A percentile compares a stretch with the other conserved stretches of the same genome.
Conservation (phyloP, 2,329 filamentous ascomycete species). For the Aureobasidium pullulans region DNA sequence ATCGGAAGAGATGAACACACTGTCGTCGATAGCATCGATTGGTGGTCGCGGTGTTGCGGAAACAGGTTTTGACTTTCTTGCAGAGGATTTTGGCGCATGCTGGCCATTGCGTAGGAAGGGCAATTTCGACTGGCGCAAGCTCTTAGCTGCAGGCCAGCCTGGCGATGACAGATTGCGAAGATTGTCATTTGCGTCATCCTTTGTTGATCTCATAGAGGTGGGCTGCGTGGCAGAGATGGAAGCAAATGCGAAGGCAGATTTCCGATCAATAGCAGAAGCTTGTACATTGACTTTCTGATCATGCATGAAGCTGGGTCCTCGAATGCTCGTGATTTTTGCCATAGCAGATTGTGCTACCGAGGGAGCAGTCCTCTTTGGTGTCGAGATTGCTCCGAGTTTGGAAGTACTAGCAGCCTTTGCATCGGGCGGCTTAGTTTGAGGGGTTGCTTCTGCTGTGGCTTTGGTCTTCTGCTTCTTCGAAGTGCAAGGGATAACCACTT, state of each 20-base stretch:
- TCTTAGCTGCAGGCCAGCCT: not conserved
- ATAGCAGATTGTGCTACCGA: not conserved
- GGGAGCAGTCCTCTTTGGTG: not conserved
- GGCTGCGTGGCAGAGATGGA: not conserved
- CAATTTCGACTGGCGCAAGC: not conserved
- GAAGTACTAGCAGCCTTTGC: not conserved
- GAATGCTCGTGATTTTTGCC: not conserved
- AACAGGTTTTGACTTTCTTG: not conserved
- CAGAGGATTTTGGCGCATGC: not conserved
- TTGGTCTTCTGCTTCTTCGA: conserved; percentile 8
- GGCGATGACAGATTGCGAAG: not conserved
- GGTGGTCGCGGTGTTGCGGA: not conserved
- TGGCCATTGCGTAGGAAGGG: not conserved
- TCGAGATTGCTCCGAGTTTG: not conserved
- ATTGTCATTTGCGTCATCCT: not conserved
- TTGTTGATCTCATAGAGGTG: too few relatives aligned
- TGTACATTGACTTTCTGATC: not conserved
- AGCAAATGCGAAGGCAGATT: not conserved
- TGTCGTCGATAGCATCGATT: not conserved
- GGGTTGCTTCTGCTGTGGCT: not conserved
- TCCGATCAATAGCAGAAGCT: not conserved
- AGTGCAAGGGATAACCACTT: not conserved
- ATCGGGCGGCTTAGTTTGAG: not conserved
- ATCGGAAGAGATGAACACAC: conserved; percentile 10
- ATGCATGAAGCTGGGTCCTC: not conserved